Conservation (phyloP, 192 early-diverging fungal species). For the Haplosporangium gracile region DNA sequence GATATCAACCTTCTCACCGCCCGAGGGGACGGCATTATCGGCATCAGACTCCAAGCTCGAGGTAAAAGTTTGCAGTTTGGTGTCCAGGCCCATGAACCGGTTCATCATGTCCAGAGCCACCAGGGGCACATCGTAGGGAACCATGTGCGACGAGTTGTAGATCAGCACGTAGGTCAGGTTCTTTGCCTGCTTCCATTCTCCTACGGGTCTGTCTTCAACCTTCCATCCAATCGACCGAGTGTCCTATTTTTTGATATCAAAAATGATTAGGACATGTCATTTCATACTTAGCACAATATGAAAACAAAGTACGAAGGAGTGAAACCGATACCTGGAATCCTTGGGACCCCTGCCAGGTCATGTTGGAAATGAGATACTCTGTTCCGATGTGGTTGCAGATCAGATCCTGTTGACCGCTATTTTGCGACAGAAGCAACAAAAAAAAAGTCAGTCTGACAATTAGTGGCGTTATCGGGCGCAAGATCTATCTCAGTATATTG, state of each 20-base stretch:
- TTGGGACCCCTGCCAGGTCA: slow-evolving; percentile 73
- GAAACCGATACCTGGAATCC: slow-evolving; percentile 68
- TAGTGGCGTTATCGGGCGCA: not conserved
- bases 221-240: slow-evolving; percentile 61
- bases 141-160: slow-evolving; percentile 91
- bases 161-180: slow-evolving; percentile 87
- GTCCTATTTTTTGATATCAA: slow-evolving; percentile 32
- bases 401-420: slow-evolving; percentile 82
- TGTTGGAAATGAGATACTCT: slow-evolving; percentile 71
- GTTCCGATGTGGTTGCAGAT: slow-evolving; percentile 87
- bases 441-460: not conserved
- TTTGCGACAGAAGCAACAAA: not conserved
- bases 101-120: slow-evolving; percentile 90
- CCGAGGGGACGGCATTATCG: not conserved
- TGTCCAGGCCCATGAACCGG: slow-evolving; percentile 76
- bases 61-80: slow-evolving; percentile 20
- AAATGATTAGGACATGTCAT: not conserved
- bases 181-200: slow-evolving; percentile 59
- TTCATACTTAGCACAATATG: not conserved
- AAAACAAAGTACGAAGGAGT: not conserved
- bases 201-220: slow-evolving; percentile 57
- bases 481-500: not conserved
- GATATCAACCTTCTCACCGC: slow-evolving; percentile 44
- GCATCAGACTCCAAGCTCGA: slow-evolving; percentile 25
- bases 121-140: slow-evolving; percentile 89